A percentile compares a stretch with the other conserved stretches of the same genome.
These are phyloP conservation scores for Wickerhamiella sergipiensis DNA, from an alignment of 805 yeast genomes.

Conservation along the genomic window DNA sequence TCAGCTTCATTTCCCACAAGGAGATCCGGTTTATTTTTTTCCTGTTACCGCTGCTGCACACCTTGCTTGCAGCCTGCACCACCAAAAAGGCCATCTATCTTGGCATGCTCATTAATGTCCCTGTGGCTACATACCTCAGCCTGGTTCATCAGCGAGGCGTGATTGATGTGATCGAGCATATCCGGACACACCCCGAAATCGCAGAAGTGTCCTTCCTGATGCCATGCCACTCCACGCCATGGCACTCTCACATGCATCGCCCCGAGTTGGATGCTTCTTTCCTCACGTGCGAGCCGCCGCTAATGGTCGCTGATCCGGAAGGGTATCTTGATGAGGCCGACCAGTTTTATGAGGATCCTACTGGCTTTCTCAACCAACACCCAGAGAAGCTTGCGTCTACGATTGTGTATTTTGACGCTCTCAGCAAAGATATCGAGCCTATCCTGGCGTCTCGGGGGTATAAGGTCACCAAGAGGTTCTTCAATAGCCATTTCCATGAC, in stretches of 20 bases:
- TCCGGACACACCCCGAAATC: conserved; percentile 31
- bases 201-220: conserved; percentile 64
- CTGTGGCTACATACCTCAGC: conserved; percentile 39
- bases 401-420: conserved; percentile 55
- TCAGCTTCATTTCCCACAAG: conserved; percentile 66
- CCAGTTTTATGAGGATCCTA: conserved; percentile 56
- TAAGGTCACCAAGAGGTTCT: conserved; percentile 37
- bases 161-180: conserved; percentile 44
- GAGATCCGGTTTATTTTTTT: conserved; percentile 87
- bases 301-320: conserved; percentile 26
- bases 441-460: conserved; percentile 26
- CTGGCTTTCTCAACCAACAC: conserved; percentile 37
- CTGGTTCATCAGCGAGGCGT: conserved; percentile 80
- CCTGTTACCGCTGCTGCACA: conserved; percentile 56
- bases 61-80: conserved; percentile 31
- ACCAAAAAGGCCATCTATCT: conserved; percentile 3
- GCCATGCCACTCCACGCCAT: conserved; percentile 97
- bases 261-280: conserved; percentile 36
- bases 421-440: conserved; percentile 34
- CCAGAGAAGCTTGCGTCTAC: conserved; percentile 27
- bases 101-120: conserved; percentile 27
- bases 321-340: conserved; percentile 80
- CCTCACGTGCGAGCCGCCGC: conserved; percentile 86
- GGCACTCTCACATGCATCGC: conserved; percentile 73
- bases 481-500: conserved; percentile 78